Percentiles rank a stretch among this genome's conserved stretches.
These are phyloP conservation scores for Physaria fendleri DNA, from an alignment of 345 rosid genomes.

Conservation along the genomic window DNA sequence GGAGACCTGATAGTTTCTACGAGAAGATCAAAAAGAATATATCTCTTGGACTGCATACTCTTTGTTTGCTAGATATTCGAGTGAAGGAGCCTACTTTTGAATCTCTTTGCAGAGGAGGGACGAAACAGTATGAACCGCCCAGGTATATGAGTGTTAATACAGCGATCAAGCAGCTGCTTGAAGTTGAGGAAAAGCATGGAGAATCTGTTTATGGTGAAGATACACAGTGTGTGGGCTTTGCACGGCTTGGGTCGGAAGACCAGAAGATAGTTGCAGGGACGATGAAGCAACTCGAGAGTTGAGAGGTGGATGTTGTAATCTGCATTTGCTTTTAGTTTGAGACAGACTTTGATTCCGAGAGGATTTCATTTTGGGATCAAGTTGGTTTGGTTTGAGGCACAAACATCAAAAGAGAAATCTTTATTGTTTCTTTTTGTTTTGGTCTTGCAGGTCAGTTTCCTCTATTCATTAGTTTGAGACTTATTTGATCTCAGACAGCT, in stretches of 20 bases:
- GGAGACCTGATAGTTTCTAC: conserved; percentile 95
- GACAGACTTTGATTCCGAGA: not conserved
- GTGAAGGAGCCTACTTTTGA: conserved; percentile 93
- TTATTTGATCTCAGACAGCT: no score
- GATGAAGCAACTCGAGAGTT: conserved; percentile 50
- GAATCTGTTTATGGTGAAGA: conserved; percentile 61
- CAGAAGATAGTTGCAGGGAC: conserved; percentile 75
- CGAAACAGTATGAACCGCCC: conserved; percentile 78
- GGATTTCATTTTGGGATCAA: not conserved
- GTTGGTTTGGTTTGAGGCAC: not conserved
- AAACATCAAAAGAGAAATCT: no score
- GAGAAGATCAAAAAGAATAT: conserved; percentile 67
- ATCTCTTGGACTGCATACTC: conserved; percentile 73
- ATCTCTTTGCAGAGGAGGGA: conserved; percentile 93
- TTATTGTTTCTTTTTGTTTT: no score
- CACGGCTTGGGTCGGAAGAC: conserved; percentile 77
- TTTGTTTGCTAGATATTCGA: conserved; percentile 83
- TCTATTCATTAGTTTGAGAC: no score
- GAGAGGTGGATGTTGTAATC: not conserved
- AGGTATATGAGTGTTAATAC: conserved; percentile 80
- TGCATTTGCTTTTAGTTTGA: not conserved
- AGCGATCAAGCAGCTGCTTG: conserved; percentile 85
- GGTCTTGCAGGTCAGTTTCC: no score
- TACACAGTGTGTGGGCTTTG: conserved; percentile 70
- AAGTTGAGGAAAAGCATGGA: conserved; percentile 57